phyloP scores from a whole-genome alignment of 1,284 basidiomycete genomes.

The Clitocybe nebularis region DNA sequence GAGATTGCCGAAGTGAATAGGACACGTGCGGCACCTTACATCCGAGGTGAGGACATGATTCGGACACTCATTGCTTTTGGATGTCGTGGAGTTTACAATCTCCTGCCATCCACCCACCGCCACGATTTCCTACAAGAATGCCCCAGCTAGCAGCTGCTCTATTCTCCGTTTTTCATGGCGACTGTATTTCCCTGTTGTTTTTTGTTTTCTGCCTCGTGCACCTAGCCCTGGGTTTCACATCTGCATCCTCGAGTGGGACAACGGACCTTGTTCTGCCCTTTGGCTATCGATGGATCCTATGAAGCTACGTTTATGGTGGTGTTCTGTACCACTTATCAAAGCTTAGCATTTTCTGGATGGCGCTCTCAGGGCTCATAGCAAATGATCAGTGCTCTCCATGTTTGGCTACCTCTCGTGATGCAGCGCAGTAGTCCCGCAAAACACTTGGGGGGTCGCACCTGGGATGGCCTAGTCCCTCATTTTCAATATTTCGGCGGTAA shows the following conservation, averaged over 20 bases:
- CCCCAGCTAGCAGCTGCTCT: background rate
- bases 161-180: background rate
- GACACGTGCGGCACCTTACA: conserved; percentile 16
- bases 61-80: conserved; percentile 8
- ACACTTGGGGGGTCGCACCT: background rate
- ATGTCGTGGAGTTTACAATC: conserved; percentile 6
- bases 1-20: conserved; percentile 17
- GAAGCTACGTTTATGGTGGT: background rate
- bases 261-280: background rate
- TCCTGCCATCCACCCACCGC: conserved; percentile 2
- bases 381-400: background rate
- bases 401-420: background rate
- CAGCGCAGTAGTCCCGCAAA: too few relatives aligned
- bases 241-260: background rate
- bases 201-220: background rate
- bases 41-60: conserved; percentile 18
- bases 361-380: background rate
- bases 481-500: background rate
- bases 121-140: too few relatives aligned
- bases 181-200: background rate
- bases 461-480: background rate
- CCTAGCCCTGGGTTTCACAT: conserved; percentile 6
- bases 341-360: background rate
- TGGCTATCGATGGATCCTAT: background rate
- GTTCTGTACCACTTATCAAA: background rate